Conservation (phyloP, 2,329 filamentous ascomycete genomes). For the Trichoderma asperellum region DNA sequence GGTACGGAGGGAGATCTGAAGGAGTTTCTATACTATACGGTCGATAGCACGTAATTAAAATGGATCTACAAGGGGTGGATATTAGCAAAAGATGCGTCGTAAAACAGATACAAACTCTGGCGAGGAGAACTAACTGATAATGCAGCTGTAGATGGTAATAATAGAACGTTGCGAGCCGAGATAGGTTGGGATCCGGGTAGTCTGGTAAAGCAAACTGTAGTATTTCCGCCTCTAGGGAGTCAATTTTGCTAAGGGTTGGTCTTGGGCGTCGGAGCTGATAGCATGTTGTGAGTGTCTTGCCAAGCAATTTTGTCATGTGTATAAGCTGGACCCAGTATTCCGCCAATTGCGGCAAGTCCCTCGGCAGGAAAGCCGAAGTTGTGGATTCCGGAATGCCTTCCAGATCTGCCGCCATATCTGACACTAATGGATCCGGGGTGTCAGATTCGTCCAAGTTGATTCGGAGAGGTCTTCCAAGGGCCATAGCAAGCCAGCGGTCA, state of each 20-base stretch:
- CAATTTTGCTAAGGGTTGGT: slow-evolving; percentile 6
- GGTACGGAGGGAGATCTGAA: slow-evolving; percentile 12
- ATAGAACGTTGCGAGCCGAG: slow-evolving; percentile 16
- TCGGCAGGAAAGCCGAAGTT: slow-evolving; percentile 9
- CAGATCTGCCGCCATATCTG: slow-evolving; percentile 14
- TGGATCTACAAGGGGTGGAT: background rate
- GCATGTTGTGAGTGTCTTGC: slow-evolving; percentile 13
- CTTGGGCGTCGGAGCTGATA: slow-evolving; percentile 14
- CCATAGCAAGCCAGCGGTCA: slow-evolving; percentile 13
- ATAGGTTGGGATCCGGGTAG: slow-evolving; percentile 10
- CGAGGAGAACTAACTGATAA: slow-evolving; percentile 3
- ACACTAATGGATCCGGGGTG: slow-evolving; percentile 16
- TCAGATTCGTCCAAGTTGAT: slow-evolving; percentile 19
- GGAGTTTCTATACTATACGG: slow-evolving; percentile 9
- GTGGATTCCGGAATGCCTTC: slow-evolving; percentile 17
- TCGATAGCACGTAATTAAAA: slow-evolving; percentile 18
- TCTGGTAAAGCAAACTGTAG: slow-evolving; percentile 13
- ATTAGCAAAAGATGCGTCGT: background rate
- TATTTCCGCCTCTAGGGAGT: slow-evolving; percentile 9
- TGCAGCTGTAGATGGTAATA: slow-evolving; percentile 21
- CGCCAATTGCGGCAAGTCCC: slow-evolving; percentile 13
- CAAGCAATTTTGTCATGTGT: slow-evolving; percentile 10
- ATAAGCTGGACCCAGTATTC: slow-evolving; percentile 19
- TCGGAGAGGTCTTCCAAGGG: slow-evolving; percentile 8
- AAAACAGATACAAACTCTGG: too few relatives aligned